These are phyloP conservation scores for Akanthomyces dipterigenus DNA, from an alignment of 2,329 filamentous ascomycete species.

Conservation along the genomic window DNA sequence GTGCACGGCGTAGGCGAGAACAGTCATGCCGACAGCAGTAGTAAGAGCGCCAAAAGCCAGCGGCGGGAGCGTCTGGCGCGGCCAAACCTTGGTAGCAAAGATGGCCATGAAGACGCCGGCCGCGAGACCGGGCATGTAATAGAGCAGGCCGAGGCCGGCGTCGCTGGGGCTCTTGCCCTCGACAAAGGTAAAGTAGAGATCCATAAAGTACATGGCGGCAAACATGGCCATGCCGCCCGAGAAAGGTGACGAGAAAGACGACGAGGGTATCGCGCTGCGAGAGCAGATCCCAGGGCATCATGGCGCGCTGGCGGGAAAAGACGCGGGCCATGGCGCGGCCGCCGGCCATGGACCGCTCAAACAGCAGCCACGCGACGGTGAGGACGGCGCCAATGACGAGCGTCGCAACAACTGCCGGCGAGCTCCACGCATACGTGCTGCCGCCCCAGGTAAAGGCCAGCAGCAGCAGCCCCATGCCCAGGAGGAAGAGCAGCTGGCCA, in stretches of 20 bases:
- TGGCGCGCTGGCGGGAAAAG: conserved; percentile 50
- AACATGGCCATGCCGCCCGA: conserved; percentile 51
- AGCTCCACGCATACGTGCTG: conserved; percentile 44
- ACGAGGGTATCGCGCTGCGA: conserved; percentile 50
- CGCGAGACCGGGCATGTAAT: conserved; percentile 38
- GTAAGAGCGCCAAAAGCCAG: conserved; percentile 50
- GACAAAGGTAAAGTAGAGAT: conserved; percentile 62
- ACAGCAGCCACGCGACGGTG: conserved; percentile 37
- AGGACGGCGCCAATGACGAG: conserved; percentile 39
- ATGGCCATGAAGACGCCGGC: conserved; percentile 52
- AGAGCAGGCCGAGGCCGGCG: conserved; percentile 53
- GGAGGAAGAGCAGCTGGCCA: conserved; percentile 50
- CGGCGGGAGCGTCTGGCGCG: conserved; percentile 53
- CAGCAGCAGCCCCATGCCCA: conserved; percentile 46
- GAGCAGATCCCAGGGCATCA: conserved; percentile 59
- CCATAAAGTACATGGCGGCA: conserved; percentile 57
- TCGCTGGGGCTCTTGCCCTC: conserved; percentile 20
- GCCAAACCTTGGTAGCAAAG: conserved; percentile 53
- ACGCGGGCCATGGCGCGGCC: conserved; percentile 37
- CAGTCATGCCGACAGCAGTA: conserved; percentile 50
- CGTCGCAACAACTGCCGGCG: conserved; percentile 41
- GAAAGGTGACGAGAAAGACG: conserved; percentile 55
- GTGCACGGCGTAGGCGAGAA: conserved; percentile 52
- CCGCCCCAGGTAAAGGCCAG: conserved; percentile 52
- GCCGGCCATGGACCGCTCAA: conserved; percentile 49